Evolutionary conservation across 352 stramenopile species (phyloP).

Genomic region (Bremia lactucae): DNA sequence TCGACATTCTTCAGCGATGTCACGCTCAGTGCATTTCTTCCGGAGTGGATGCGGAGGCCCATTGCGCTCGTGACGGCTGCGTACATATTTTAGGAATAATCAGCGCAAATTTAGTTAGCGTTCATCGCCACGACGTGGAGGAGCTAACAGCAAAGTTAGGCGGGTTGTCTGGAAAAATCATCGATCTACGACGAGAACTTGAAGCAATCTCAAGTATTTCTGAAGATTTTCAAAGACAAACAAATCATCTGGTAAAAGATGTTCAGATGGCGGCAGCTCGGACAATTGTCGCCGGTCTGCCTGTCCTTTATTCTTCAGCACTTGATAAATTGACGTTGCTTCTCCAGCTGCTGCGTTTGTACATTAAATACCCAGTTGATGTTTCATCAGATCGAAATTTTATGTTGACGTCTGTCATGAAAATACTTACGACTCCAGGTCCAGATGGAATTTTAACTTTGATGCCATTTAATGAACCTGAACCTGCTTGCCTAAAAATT

Average conservation of each 20-base stretch:
- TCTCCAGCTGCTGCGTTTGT: conserved; percentile 40
- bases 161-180: conserved; percentile 24
- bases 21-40: conserved; percentile 2
- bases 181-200: conserved; percentile 30
- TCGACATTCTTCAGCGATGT: conserved; percentile 41
- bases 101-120: conserved; percentile 53
- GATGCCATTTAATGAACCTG: conserved; percentile 26
- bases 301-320: conserved; percentile 49
- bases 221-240: conserved; percentile 2
- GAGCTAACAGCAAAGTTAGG: conserved; percentile 26
- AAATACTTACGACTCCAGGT: conserved; percentile 40
- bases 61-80: conserved; percentile 13
- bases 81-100: conserved; percentile 43
- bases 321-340: conserved; percentile 61
- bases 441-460: conserved; percentile 61
- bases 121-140: conserved; percentile 43
- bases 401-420: conserved; percentile 46
- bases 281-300: conserved; percentile 53
- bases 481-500: not conserved
- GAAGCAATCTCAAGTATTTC: conserved; percentile 36
- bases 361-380: conserved; percentile 24
- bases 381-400: conserved; percentile 33
- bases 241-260: conserved; percentile 1
- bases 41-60: not conserved
- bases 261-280: conserved; percentile 50